These are phyloP conservation scores for Nyctanthes arbortristis DNA, from an alignment of 257 asterid genomes.

Conservation along the genomic window DNA sequence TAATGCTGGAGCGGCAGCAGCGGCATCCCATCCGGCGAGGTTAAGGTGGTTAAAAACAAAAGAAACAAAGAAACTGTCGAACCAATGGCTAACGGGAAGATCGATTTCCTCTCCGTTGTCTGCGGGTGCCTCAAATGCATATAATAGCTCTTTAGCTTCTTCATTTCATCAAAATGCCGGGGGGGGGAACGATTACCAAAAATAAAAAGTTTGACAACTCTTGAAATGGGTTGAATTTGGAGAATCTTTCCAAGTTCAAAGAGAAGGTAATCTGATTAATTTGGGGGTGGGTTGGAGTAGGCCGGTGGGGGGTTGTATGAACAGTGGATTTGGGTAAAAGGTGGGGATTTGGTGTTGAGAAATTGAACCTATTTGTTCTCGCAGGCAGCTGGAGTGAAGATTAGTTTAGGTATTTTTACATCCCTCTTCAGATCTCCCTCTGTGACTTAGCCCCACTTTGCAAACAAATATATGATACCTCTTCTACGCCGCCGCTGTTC, in stretches of 20 bases:
- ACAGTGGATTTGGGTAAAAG: constrained; percentile 39
- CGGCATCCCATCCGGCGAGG: constrained; percentile 83
- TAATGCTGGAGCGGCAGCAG: constrained; percentile 70
- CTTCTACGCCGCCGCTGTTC: too few relatives aligned
- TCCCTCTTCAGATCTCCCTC: constrained; percentile 25
- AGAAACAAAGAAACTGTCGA: constrained; percentile 65
- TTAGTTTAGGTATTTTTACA: constrained; percentile 18
- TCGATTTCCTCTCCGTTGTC: constrained; percentile 76
- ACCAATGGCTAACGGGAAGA: constrained; percentile 80
- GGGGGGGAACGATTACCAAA: background rate
- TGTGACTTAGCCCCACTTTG: too few relatives aligned
- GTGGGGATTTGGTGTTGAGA: constrained; percentile 34
- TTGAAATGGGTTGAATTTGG: constrained; percentile 9
- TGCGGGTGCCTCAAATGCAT: constrained; percentile 67
- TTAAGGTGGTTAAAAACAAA: constrained; percentile 63
- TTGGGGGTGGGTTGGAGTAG: constrained; percentile 27
- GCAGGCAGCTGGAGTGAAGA: constrained; percentile 30
- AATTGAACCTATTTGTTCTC: constrained; percentile 5
- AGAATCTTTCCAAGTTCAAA: constrained; percentile 22
- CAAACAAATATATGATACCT: too few relatives aligned
- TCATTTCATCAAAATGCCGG: constrained; percentile 45
- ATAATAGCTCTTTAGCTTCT: constrained; percentile 81
- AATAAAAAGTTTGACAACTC: background rate
- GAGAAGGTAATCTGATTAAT: constrained; percentile 4
- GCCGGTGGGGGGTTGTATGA: constrained; percentile 19